These are phyloP conservation scores for Auricularia auricula-judae DNA, from an alignment of 768 basidiomycete genomes.

Conservation along the genomic window DNA sequence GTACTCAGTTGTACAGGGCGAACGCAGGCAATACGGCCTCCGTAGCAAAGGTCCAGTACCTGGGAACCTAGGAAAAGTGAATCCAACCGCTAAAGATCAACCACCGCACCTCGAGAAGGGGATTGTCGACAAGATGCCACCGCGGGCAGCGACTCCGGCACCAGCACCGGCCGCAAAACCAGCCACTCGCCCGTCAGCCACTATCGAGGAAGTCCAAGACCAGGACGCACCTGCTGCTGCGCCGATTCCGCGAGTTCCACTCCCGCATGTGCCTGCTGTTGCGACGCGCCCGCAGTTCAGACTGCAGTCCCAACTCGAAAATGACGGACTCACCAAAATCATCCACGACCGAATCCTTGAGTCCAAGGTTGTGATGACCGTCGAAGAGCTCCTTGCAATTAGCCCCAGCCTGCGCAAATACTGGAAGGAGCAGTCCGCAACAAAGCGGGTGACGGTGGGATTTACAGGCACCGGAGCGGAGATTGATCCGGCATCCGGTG, in stretches of 20 bases:
- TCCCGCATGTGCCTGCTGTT: no score
- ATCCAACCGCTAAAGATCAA: no score
- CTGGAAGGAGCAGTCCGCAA: not conserved
- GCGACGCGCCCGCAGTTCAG: not conserved
- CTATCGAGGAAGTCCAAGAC: not conserved
- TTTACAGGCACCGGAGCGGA: not conserved
- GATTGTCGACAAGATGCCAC: no score
- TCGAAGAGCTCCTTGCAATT: not conserved
- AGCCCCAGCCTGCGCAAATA: not conserved
- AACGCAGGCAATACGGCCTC: no score
- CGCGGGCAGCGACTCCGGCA: no score
- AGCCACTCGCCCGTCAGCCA: not conserved
- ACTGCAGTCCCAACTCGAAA: not conserved
- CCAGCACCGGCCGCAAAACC: not conserved
- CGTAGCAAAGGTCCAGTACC: no score
- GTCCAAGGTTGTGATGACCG: not conserved
- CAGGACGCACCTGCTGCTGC: not conserved
- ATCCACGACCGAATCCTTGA: not conserved
- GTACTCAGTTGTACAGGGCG: no score
- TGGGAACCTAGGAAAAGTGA: no score
- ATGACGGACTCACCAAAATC: not conserved
- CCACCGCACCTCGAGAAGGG: no score
- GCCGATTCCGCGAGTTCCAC: not conserved
- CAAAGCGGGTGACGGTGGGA: not conserved
- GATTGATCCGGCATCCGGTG: not conserved